Percentiles rank a stretch among this genome's conserved stretches.
Conservation (phyloP, 768 basidiomycete genomes). For the Kwoniella heveanensis region DNA sequence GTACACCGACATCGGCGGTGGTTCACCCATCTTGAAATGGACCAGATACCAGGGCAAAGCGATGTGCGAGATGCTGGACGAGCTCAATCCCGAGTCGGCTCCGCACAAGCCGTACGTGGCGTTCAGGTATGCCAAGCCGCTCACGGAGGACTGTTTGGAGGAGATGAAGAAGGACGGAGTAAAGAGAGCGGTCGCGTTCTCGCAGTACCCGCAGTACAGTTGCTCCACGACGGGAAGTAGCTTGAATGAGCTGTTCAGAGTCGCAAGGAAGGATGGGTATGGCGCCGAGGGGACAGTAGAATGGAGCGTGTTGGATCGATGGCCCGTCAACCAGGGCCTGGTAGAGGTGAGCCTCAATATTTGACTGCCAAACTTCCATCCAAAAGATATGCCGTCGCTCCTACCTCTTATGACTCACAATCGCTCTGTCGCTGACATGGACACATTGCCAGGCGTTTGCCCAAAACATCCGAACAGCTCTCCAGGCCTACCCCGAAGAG, state of each 20-base stretch:
- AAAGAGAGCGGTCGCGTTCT: conserved; percentile 88
- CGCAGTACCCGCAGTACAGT: conserved; percentile 97
- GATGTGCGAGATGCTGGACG: conserved; percentile 88
- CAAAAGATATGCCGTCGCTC: too few relatives aligned
- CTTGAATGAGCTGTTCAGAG: conserved; percentile 77
- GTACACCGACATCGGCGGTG: conserved; percentile 91
- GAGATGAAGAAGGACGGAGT: conserved; percentile 91
- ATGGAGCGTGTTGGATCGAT: conserved; percentile 98
- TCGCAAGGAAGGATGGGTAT: conserved; percentile 59
- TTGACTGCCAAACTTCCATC: too few relatives aligned
- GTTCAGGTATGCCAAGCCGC: conserved; percentile 85
- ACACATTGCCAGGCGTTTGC: conserved; percentile 80
- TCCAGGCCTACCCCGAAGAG: conserved; percentile 74
- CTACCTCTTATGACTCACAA: too few relatives aligned
- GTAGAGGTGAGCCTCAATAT: conserved; percentile 71
- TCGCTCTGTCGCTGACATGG: too few relatives aligned
- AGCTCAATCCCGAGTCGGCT: conserved; percentile 86
- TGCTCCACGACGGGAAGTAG: conserved; percentile 98
- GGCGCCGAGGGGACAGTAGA: conserved; percentile 67
- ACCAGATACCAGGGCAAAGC: conserved; percentile 83
- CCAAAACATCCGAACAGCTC: conserved; percentile 78
- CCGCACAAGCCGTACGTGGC: conserved; percentile 96
- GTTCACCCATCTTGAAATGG: conserved; percentile 91
- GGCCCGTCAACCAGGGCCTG: conserved; percentile 93
- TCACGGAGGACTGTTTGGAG: conserved; percentile 77